These are phyloP conservation scores for Pseudogymnoascus sp. DNA, from an alignment of 2,329 filamentous ascomycete species.

Conservation along the genomic window DNA sequence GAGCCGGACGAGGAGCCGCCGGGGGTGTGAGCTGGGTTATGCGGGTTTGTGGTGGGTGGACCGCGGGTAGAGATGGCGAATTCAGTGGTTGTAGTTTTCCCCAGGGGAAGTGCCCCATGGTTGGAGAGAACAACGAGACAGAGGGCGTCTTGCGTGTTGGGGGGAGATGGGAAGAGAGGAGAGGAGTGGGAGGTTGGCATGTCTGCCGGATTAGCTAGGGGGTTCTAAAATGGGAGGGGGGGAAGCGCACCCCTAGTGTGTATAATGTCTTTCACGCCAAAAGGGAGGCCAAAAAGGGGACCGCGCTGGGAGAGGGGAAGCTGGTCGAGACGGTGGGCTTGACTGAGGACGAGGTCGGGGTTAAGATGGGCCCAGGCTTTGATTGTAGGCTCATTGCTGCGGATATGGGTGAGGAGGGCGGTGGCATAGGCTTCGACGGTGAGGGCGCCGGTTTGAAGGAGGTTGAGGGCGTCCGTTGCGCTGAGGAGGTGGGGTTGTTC, in stretches of 20 bases:
- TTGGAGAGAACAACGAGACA: conserved; percentile 45
- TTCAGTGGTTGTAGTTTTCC: conserved; percentile 56
- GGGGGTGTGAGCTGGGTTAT: conserved; percentile 46
- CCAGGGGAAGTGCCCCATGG: conserved; percentile 51
- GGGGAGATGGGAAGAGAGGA: conserved; percentile 42
- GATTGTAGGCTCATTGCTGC: conserved; percentile 37
- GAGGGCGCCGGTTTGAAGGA: conserved; percentile 34
- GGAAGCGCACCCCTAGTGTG: conserved; percentile 40
- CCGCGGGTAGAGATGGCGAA: conserved; percentile 52
- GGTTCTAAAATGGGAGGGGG: neutral
- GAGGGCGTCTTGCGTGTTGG: conserved; percentile 44
- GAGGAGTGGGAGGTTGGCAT: conserved; percentile 54
- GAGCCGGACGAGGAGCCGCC: conserved; percentile 63
- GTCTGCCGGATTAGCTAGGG: conserved; percentile 28
- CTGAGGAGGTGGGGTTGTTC: conserved; percentile 27
- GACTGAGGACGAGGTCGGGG: conserved; percentile 38
- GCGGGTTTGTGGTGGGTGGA: conserved; percentile 50
- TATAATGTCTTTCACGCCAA: conserved; percentile 57
- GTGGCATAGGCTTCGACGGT: conserved; percentile 43
- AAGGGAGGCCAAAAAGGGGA: conserved; percentile 48
- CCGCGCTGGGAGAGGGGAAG: conserved; percentile 43
- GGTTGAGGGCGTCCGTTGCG: conserved; percentile 35
- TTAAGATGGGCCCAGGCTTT: conserved; percentile 46
- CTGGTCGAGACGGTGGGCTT: conserved; percentile 44
- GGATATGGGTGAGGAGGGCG: conserved; percentile 40